Conservation (phyloP, 352 stramenopile genomes). For the Pythium insidiosum region DNA sequence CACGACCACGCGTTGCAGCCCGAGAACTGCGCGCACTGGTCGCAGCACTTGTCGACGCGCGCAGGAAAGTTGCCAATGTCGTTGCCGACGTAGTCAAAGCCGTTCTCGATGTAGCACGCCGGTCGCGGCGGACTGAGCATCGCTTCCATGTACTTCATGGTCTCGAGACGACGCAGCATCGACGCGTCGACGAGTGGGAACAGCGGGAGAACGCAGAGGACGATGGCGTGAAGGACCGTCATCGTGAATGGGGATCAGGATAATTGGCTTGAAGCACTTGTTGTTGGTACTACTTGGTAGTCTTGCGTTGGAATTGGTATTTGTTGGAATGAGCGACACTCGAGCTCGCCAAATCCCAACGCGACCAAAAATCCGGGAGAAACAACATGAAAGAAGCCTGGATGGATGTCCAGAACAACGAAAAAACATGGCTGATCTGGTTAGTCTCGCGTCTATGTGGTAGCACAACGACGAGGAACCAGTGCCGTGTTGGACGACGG, state of each 20-base stretch:
- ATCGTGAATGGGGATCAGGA: neutral
- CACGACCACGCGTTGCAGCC: conserved; percentile 11
- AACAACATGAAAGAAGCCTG: too few species aligned
- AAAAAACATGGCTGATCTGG: too few species aligned
- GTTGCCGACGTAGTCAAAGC: conserved; percentile 9
- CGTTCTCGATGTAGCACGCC: conserved; percentile 3
- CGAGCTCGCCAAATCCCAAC: too few species aligned
- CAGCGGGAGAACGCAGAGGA: neutral
- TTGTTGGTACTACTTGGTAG: neutral
- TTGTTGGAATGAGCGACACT: neutral
- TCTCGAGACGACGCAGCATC: neutral
- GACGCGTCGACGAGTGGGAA: neutral
- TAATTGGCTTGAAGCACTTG: too few species aligned
- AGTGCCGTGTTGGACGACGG: too few species aligned
- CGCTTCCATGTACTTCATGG: conserved; percentile 1
- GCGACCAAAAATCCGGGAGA: too few species aligned
- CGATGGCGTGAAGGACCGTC: neutral
- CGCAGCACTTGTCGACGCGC: conserved; percentile 1
- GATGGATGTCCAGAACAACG: too few species aligned
- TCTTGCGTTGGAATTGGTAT: neutral
- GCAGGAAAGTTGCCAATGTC: conserved; percentile 1
- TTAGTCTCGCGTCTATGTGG: too few species aligned
- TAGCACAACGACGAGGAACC: too few species aligned
- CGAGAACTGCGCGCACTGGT: neutral
- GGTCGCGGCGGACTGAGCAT: neutral